Percentiles rank a stretch among this genome's conserved stretches.
phyloP scores from a whole-genome alignment of 83 land plant species.

The Thuja plicata region DNA sequence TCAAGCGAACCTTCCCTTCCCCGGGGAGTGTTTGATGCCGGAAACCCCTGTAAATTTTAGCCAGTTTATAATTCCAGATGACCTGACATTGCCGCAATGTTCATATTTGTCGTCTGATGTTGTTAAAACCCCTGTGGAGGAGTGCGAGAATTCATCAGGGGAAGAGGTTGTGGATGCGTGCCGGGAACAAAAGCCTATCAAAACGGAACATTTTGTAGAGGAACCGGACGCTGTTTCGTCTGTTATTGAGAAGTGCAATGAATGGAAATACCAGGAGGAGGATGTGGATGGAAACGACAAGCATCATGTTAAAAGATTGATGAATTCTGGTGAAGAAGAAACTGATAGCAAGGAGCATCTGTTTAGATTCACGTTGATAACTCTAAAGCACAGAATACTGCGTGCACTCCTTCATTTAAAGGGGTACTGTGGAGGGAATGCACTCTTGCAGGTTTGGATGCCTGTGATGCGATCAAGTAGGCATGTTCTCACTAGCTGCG shows the following conservation, averaged over 20 bases:
- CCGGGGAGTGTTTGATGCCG: not conserved
- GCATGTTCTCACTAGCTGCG: conserved; percentile 22
- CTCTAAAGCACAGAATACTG: conserved; percentile 15
- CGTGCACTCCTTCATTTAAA: conserved; percentile 8
- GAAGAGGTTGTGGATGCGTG: not conserved
- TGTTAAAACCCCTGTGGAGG: not conserved
- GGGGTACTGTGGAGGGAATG: not conserved
- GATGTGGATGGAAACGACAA: not conserved
- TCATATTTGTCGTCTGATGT: not conserved
- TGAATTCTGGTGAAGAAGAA: not conserved
- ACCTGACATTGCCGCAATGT: not conserved
- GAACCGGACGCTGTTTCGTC: not conserved
- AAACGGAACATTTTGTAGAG: not conserved
- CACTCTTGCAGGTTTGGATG: conserved; percentile 30
- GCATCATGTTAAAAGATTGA: not conserved
- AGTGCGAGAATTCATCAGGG: not conserved
- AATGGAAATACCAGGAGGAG: not conserved
- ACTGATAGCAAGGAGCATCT: not conserved
- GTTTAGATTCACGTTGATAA: not conserved
- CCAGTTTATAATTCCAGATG: not conserved
- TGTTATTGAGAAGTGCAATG: not conserved
- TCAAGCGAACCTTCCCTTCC: not conserved
- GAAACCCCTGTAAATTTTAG: not conserved
- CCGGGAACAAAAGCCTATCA: not conserved
- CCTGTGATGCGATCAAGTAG: conserved; percentile 10